Conservation (phyloP, 202 grass and related monocot species). For the Schoenoplectus tabernaemontani region DNA sequence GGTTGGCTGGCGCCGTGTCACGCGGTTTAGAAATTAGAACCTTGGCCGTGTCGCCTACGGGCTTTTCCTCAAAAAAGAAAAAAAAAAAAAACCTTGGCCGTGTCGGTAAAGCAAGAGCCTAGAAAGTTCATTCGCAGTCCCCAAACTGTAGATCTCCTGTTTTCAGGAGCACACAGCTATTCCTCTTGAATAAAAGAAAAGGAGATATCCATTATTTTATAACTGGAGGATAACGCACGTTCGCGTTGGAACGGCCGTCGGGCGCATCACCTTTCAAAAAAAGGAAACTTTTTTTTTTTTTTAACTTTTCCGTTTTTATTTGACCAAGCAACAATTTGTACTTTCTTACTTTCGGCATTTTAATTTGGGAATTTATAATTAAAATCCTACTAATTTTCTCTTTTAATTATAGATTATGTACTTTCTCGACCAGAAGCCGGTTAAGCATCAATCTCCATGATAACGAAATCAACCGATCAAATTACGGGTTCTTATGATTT, state of each 20-base stretch:
- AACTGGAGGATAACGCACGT: not conserved
- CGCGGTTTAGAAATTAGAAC: not conserved
- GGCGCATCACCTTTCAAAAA: not conserved
- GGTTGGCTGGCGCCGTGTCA: not conserved
- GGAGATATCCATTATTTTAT: not conserved
- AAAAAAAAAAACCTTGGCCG: too few relatives aligned
- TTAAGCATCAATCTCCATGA: not conserved
- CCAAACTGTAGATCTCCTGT: not conserved
- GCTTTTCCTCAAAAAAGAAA: too few relatives aligned
- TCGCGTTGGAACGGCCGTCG: not conserved
- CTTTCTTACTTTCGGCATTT: not conserved
- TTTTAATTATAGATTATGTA: not conserved
- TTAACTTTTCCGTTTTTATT: not conserved
- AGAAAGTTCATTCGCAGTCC: not conserved
- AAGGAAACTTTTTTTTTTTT: not conserved
- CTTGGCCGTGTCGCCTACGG: too few relatives aligned
- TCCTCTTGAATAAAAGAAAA: not conserved
- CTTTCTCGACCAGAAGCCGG: not conserved
- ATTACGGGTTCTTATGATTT: not conserved
- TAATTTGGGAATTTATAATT: not conserved
- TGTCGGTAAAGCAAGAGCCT: not conserved
- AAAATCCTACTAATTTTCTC: not conserved
- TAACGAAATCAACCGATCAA: not conserved
- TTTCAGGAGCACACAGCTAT: not conserved
- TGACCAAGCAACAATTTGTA: not conserved